Evolutionary conservation across 805 yeast species (phyloP).

Genomic region (Cyberlindnera xishuangbannaensis): DNA sequence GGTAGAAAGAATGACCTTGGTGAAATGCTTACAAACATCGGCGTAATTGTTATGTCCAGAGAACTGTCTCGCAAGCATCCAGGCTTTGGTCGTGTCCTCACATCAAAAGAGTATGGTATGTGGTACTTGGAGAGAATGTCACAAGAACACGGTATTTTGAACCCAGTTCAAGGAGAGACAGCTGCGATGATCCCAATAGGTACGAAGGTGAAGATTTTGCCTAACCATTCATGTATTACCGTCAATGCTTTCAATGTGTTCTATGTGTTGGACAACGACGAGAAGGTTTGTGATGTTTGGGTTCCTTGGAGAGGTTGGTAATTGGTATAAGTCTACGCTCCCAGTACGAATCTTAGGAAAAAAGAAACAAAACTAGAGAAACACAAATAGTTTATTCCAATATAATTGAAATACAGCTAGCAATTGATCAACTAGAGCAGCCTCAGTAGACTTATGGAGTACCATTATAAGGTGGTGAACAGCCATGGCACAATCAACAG

Average conservation of each 20-base stretch:
- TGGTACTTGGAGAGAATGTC: slow-evolving; percentile 67
- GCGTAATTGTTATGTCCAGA: slow-evolving; percentile 63
- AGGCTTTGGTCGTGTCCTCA: slow-evolving; percentile 50
- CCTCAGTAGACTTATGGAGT: slow-evolving; percentile 30
- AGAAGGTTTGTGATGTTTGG: slow-evolving; percentile 56
- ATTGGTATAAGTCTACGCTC: too few relatives aligned
- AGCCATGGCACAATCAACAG: slow-evolving; percentile 51
- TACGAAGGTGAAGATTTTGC: slow-evolving; percentile 47
- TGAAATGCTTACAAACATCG: slow-evolving; percentile 64
- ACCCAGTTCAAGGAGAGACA: slow-evolving; percentile 29
- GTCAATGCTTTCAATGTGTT: slow-evolving; percentile 52
- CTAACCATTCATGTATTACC: slow-evolving; percentile 72
- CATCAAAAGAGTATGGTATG: slow-evolving; percentile 37
- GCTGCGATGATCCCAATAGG: slow-evolving; percentile 45
- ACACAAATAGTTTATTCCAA: too few relatives aligned
- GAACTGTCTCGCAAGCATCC: slow-evolving; percentile 51
- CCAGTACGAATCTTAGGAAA: too few relatives aligned
- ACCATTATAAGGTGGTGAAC: slow-evolving; percentile 45
- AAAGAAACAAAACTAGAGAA: background rate
- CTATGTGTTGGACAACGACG: slow-evolving; percentile 45
- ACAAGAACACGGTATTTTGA: slow-evolving; percentile 76
- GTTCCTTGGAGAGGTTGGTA: slow-evolving; percentile 53
- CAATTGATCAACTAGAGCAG: slow-evolving; percentile 22
- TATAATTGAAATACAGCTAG: background rate
- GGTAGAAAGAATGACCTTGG: slow-evolving; percentile 47